Percentiles rank a stretch among this genome's conserved stretches.
These are phyloP conservation scores for Pichia sp. DNA, from an alignment of 1,139 yeast genomes.

Conservation along the genomic window DNA sequence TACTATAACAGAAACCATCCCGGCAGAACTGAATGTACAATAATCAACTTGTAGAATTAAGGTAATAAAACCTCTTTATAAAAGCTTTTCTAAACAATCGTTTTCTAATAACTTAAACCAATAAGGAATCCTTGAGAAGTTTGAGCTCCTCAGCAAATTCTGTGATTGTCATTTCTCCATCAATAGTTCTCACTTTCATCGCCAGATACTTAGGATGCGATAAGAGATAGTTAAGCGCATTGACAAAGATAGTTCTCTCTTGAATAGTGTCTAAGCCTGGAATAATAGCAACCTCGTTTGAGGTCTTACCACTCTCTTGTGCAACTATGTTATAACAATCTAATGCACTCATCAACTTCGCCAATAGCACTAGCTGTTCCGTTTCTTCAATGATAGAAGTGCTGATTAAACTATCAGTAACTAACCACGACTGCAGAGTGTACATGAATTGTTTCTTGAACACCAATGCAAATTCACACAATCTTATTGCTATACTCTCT, in stretches of 20 bases:
- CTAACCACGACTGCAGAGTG: slow-evolving; percentile 60
- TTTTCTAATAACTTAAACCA: slow-evolving; percentile 2
- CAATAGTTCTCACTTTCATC: slow-evolving; percentile 28
- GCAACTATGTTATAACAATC: slow-evolving; percentile 39
- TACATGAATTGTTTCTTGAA: slow-evolving; percentile 61
- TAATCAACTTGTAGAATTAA: neutral
- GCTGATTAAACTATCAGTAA: slow-evolving; percentile 53
- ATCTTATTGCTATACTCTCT: slow-evolving; percentile 54
- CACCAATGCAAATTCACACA: slow-evolving; percentile 53
- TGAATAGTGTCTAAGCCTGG: slow-evolving; percentile 57
- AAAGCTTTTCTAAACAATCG: neutral
- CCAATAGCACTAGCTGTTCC: slow-evolving; percentile 62
- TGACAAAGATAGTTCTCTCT: slow-evolving; percentile 50
- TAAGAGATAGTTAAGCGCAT: slow-evolving; percentile 58
- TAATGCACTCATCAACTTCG: slow-evolving; percentile 47
- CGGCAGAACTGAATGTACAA: too few species aligned
- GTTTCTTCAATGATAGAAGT: slow-evolving; percentile 71
- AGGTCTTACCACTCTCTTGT: slow-evolving; percentile 15
- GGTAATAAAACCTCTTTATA: neutral
- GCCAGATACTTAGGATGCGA: slow-evolving; percentile 83
- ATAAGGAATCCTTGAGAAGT: slow-evolving; percentile 43
- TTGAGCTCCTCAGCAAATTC: slow-evolving; percentile 48
- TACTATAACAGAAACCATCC: too few species aligned
- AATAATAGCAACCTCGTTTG: slow-evolving; percentile 30
- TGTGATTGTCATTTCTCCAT: slow-evolving; percentile 28